phyloP scores from a whole-genome alignment of 805 yeast genomes.

The Starmerella sirachaensis region DNA sequence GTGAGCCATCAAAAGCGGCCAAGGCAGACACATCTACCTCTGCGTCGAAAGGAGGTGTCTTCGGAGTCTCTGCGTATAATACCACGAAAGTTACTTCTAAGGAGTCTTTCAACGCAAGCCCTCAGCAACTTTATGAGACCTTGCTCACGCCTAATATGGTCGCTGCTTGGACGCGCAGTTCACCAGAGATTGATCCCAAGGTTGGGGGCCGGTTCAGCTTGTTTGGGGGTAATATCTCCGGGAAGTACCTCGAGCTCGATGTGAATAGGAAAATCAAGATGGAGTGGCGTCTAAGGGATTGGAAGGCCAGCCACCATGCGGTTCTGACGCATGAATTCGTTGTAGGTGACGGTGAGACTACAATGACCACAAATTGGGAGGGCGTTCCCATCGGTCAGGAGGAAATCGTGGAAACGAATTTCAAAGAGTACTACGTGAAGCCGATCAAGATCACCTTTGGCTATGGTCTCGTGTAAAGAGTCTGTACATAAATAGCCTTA shows the following conservation, averaged over 20 bases:
- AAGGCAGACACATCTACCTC: constrained; percentile 15
- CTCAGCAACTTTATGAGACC: constrained; percentile 71
- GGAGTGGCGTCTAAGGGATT: constrained; percentile 77
- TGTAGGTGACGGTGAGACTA: constrained; percentile 78
- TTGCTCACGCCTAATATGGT: constrained; percentile 66
- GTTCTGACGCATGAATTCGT: constrained; percentile 51
- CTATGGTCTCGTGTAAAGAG: constrained; percentile 45
- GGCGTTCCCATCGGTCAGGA: constrained; percentile 96
- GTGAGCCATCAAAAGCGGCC: constrained; percentile 8
- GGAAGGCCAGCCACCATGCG: constrained; percentile 82
- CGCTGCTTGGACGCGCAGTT: constrained; percentile 81
- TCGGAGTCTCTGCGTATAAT: constrained; percentile 46
- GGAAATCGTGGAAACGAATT: constrained; percentile 69
- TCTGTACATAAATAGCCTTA: constrained; percentile 10
- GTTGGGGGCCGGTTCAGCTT: constrained; percentile 55
- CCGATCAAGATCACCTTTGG: constrained; percentile 89
- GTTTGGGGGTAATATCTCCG: constrained; percentile 80
- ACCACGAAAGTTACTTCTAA: constrained; percentile 68
- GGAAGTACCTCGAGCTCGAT: constrained; percentile 51
- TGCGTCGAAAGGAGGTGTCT: constrained; percentile 1
- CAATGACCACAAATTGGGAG: constrained; percentile 59
- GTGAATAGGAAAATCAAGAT: constrained; percentile 50
- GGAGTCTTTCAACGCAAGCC: constrained; percentile 74
- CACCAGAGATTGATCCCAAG: constrained; percentile 43
- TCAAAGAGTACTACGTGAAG: constrained; percentile 78